phyloP scores from a whole-genome alignment of 352 stramenopile genomes.

The Pythium utonaiense region DNA sequence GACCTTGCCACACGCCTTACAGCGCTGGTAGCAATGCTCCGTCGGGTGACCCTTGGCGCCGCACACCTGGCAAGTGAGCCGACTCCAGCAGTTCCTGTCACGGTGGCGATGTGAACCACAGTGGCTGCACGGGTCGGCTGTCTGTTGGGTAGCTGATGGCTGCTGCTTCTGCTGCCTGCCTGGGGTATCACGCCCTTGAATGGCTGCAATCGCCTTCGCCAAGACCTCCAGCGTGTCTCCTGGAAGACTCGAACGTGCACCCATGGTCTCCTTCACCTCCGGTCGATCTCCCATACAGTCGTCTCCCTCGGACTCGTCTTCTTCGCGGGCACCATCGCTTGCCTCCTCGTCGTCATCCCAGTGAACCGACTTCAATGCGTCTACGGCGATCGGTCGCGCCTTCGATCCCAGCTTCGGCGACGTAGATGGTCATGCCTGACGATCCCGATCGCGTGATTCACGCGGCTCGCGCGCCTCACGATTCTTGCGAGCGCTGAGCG shows the following conservation, averaged over 20 bases:
- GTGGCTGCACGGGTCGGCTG: neutral
- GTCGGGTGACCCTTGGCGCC: too few species aligned
- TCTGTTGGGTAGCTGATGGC: neutral
- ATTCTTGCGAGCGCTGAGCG: neutral
- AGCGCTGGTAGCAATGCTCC: too few species aligned
- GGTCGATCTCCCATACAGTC: neutral
- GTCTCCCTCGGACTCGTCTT: neutral
- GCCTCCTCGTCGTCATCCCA: neutral
- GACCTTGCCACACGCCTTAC: neutral
- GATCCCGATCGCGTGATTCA: neutral
- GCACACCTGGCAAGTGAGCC: too few species aligned
- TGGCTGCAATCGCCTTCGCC: neutral
- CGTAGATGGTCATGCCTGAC: neutral
- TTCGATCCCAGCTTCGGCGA: neutral
- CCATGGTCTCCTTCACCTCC: neutral
- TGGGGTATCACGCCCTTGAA: slow-evolving; percentile 1
- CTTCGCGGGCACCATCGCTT: neutral
- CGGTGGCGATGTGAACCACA: slow-evolving; percentile 3
- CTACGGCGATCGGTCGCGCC: neutral
- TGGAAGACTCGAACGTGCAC: too few species aligned
- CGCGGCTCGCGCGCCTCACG: neutral
- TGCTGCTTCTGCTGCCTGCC: neutral
- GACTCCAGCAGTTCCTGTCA: too few species aligned
- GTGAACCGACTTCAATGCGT: neutral
- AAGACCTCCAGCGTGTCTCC: neutral